Conservation (phyloP, 225 moss, liverwort and hornwort genomes). For the Pseudoscleropodium purum region DNA sequence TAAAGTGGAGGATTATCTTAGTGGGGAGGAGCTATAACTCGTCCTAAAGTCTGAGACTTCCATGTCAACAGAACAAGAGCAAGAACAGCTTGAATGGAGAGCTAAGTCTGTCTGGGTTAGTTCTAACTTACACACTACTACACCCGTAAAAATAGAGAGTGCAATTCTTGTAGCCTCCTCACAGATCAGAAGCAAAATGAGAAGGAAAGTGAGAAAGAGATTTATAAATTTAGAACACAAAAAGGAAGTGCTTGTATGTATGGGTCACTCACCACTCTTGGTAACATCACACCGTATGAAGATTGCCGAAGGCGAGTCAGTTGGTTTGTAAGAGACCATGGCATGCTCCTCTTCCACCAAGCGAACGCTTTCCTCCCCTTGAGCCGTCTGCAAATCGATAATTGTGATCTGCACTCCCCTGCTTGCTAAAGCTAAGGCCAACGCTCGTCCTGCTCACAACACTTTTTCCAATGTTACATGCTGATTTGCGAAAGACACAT, state of each 20-base stretch:
- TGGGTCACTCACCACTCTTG: conserved; percentile 21
- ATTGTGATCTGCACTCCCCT: conserved; percentile 51
- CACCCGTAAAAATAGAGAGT: not conserved
- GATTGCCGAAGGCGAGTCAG: conserved; percentile 25
- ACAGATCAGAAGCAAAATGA: not conserved
- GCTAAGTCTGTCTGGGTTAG: not conserved
- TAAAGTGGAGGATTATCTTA: not conserved
- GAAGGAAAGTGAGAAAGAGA: too few relatives aligned
- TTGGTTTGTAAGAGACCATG: conserved; percentile 28
- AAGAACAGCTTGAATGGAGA: not conserved
- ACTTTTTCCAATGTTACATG: not conserved
- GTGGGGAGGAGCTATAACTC: not conserved
- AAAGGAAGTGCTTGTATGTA: not conserved
- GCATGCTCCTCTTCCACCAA: conserved; percentile 62
- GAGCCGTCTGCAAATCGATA: conserved; percentile 15
- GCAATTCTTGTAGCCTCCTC: not conserved
- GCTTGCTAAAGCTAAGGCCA: conserved; percentile 45
- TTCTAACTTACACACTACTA: not conserved
- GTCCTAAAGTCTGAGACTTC: not conserved
- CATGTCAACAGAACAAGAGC: not conserved
- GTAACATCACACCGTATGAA: conserved; percentile 60
- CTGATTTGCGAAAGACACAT: not conserved
- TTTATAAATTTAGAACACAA: not conserved
- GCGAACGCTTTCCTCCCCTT: conserved; percentile 44
- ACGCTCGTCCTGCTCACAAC: not conserved